These are phyloP conservation scores for Sophora flavescens DNA, from an alignment of 306 rosid species.

Conservation along the genomic window DNA sequence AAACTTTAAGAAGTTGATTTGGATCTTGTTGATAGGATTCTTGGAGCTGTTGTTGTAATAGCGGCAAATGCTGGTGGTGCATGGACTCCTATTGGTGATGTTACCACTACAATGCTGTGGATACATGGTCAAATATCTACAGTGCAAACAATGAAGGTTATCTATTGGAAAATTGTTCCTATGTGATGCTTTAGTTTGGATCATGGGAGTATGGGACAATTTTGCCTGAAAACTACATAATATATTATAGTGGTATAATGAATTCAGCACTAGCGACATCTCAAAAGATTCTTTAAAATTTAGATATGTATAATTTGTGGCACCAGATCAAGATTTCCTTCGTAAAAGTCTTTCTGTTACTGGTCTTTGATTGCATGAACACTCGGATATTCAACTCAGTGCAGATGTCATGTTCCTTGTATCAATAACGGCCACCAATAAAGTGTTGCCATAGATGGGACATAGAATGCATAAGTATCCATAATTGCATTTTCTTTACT, in stretches of 20 bases:
- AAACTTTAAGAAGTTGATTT: constrained; percentile 40
- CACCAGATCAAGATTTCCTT: constrained; percentile 16
- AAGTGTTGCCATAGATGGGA: not conserved
- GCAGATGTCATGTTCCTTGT: not conserved
- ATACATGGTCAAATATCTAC: constrained; percentile 96
- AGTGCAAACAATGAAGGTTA: constrained; percentile 79
- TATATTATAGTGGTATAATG: constrained; percentile 21
- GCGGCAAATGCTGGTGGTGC: constrained; percentile 99
- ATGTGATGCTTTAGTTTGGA: constrained; percentile 8
- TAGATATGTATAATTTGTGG: constrained; percentile 3
- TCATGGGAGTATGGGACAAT: not conserved
- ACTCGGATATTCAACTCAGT: constrained; percentile 26
- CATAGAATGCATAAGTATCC: constrained; percentile 18
- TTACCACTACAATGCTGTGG: constrained; percentile 98
- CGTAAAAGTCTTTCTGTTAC: constrained; percentile 22
- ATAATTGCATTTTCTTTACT: constrained; percentile 40
- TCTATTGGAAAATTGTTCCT: constrained; percentile 32
- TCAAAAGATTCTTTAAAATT: constrained; percentile 15
- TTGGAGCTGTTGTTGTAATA: constrained; percentile 95
- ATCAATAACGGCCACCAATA: not conserved
- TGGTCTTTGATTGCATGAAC: constrained; percentile 21
- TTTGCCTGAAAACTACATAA: constrained; percentile 11
- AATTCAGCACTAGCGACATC: constrained; percentile 24
- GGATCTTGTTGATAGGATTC: constrained; percentile 72
- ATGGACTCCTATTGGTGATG: constrained; percentile 99